phyloP scores from a whole-genome alignment of 2,329 filamentous ascomycete genomes.

The Phialocephala subalpina region DNA sequence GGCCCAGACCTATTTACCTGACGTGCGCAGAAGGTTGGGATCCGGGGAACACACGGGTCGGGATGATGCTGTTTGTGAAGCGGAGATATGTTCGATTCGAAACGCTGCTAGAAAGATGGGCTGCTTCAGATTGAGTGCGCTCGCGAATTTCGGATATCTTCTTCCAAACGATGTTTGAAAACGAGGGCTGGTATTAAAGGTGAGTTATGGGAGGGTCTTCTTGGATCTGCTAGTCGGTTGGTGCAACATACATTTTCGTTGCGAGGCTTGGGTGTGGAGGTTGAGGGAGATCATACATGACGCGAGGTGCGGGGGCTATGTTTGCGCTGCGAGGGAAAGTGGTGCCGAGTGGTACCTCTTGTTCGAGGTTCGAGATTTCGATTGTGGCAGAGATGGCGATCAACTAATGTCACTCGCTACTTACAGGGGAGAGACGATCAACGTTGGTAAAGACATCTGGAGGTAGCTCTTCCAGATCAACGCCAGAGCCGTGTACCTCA shows the following conservation, averaged over 20 bases:
- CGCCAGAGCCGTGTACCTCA: constrained; percentile 42
- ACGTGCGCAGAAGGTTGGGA: neutral
- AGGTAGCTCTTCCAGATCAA: neutral
- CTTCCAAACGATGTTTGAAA: neutral
- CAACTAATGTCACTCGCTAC: neutral
- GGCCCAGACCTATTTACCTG: neutral
- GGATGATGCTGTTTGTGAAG: neutral
- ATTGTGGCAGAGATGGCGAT: too few relatives aligned
- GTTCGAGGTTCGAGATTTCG: neutral
- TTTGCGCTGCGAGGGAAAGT: neutral
- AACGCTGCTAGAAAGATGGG: neutral
- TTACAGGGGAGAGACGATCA: neutral
- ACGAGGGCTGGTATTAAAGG: neutral
- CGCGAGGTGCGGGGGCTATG: neutral
- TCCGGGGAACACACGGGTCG: neutral
- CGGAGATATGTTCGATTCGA: neutral
- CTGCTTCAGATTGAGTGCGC: constrained; percentile 7
- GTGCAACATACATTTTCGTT: neutral
- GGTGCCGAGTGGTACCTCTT: neutral
- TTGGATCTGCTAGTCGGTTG: neutral
- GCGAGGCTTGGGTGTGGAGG: neutral
- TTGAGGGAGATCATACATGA: neutral
- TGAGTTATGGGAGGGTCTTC: neutral
- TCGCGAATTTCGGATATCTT: constrained; percentile 1
- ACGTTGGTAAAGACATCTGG: neutral